Evolutionary conservation across 768 basidiomycete genomes (phyloP).

Genomic region (Serendipita sp.): DNA sequence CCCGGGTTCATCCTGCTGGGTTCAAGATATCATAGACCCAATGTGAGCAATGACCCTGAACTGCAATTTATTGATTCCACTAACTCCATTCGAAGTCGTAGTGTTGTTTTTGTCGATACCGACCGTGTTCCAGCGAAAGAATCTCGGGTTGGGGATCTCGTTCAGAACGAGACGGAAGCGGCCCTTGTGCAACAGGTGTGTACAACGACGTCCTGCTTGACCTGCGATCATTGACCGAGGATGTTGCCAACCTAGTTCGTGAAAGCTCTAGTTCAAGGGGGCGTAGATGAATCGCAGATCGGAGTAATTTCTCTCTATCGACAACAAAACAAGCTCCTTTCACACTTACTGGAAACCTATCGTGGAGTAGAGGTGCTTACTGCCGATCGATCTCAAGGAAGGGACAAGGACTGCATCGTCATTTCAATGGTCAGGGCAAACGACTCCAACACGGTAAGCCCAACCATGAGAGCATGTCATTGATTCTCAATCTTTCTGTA

Average conservation of each 20-base stretch:
- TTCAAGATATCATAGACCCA: constrained; percentile 43
- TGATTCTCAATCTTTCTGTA: constrained; percentile 17
- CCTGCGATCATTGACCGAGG: constrained; percentile 24
- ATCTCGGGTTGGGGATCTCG: constrained; percentile 68
- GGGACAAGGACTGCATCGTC: constrained; percentile 90
- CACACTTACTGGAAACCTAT: constrained; percentile 39
- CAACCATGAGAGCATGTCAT: neutral
- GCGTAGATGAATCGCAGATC: constrained; percentile 52
- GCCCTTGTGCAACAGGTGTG: constrained; percentile 23
- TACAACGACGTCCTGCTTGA: neutral
- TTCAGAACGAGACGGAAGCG: constrained; percentile 80
- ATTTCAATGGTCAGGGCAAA: constrained; percentile 90
- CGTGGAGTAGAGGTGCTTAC: constrained; percentile 70
- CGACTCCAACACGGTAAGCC: constrained; percentile 48
- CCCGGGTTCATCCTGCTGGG: constrained; percentile 43
- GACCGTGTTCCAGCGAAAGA: constrained; percentile 66
- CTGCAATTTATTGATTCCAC: neutral
- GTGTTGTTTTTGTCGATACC: constrained; percentile 89
- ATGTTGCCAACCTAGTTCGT: constrained; percentile 32
- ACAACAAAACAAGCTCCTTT: constrained; percentile 85
- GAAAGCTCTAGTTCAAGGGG: constrained; percentile 45
- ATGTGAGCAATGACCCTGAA: constrained; percentile 27
- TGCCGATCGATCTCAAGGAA: constrained; percentile 82
- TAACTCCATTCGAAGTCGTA: constrained; percentile 34
- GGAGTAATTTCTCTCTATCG: constrained; percentile 86